Evolutionary conservation across 164 flowering plant species (phyloP).

Genomic region (Euptelea pleiosperma): DNA sequence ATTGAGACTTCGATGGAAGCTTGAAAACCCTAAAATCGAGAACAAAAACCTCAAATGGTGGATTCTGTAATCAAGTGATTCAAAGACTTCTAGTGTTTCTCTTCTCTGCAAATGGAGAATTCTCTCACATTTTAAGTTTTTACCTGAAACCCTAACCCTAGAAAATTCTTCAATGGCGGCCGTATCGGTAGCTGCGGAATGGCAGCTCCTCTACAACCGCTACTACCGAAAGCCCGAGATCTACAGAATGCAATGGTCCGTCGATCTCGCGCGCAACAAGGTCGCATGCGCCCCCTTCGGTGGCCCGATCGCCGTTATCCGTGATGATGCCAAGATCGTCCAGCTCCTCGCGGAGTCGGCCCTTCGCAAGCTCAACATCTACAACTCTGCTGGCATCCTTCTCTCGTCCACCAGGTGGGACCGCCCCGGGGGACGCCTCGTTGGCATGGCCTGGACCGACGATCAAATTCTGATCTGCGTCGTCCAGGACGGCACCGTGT

Average conservation of each 20-base stretch:
- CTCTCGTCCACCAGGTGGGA: slow-evolving; percentile 79
- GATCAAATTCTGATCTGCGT: slow-evolving; percentile 70
- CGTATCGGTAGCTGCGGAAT: slow-evolving; percentile 92
- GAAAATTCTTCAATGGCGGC: slow-evolving; percentile 43
- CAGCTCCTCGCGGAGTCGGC: slow-evolving; percentile 92
- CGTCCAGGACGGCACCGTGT: slow-evolving; percentile 86
- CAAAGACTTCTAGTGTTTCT: background rate
- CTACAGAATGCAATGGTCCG: slow-evolving; percentile 76
- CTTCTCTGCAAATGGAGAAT: background rate
- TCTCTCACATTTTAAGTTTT: background rate
- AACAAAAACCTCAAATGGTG: no score
- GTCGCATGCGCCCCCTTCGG: slow-evolving; percentile 91
- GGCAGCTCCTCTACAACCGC: slow-evolving; percentile 85
- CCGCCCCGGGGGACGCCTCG: slow-evolving; percentile 77
- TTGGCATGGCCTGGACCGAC: slow-evolving; percentile 88
- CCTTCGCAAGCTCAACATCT: slow-evolving; percentile 81
- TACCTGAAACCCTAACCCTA: slow-evolving; percentile 6
- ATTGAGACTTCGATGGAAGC: no score
- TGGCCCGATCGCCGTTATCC: slow-evolving; percentile 92
- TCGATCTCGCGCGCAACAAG: slow-evolving; percentile 78
- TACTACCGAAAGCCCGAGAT: slow-evolving; percentile 93
- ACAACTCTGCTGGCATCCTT: slow-evolving; percentile 71
- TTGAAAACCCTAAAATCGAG: no score
- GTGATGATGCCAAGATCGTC: slow-evolving; percentile 94
- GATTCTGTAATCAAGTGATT: no score